phyloP scores from a whole-genome alignment of 2,329 filamentous ascomycete species.

The Parafenestella ontariensis region DNA sequence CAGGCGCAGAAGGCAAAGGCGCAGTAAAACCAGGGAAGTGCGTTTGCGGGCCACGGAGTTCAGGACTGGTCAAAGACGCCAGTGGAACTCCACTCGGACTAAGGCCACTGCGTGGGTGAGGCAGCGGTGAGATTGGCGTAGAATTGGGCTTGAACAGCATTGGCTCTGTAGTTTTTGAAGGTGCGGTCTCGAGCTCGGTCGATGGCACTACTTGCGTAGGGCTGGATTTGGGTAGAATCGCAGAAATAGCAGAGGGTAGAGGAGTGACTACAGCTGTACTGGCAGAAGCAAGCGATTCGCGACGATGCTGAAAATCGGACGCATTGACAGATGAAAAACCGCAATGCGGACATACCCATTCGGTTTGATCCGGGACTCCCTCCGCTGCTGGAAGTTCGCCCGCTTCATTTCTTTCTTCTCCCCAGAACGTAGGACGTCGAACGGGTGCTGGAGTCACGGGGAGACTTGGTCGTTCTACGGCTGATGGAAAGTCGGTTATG shows the following conservation, averaged over 20 bases:
- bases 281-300: conserved; percentile 24
- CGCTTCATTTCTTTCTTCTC: conserved; percentile 62
- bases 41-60: conserved; percentile 14
- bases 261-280: conserved; percentile 27
- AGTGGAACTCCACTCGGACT: conserved; percentile 36
- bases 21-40: conserved; percentile 6
- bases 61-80: conserved; percentile 38
- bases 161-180: not conserved
- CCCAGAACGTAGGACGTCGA: conserved; percentile 72
- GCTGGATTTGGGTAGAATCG: conserved; percentile 3
- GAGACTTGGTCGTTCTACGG: conserved; percentile 81
- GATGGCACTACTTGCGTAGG: not conserved
- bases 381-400: conserved; percentile 75
- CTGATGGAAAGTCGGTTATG: conserved; percentile 87
- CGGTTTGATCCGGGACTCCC: conserved; percentile 84
- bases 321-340: conserved; percentile 44
- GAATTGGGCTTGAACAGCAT: not conserved
- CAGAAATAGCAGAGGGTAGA: conserved; percentile 14
- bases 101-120: conserved; percentile 22
- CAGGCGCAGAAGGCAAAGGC: conserved; percentile 17
- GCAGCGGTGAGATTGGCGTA: conserved; percentile 4
- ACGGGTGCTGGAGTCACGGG: conserved; percentile 90
- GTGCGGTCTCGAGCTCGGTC: not conserved
- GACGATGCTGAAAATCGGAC: conserved; percentile 38
- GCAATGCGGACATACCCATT: conserved; percentile 82